Evolutionary conservation across 1,139 yeast genomes (phyloP).

Genomic region (Insectozyma bohioensis): DNA sequence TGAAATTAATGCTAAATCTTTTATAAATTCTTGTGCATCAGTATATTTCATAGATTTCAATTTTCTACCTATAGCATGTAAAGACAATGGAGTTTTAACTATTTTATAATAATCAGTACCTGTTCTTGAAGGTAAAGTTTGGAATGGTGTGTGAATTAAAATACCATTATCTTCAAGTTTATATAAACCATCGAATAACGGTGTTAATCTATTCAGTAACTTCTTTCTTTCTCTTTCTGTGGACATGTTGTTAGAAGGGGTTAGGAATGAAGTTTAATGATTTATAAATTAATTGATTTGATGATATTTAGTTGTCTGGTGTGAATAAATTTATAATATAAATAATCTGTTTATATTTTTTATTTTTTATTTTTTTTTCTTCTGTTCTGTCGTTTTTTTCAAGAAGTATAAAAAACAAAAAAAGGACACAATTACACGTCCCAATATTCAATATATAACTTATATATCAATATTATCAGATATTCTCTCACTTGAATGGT

Average conservation of each 20-base stretch:
- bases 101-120: conserved; percentile 48
- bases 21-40: conserved; percentile 65
- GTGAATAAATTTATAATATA: too few relatives aligned
- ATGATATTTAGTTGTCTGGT: background rate
- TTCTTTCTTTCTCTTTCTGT: conserved; percentile 42
- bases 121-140: conserved; percentile 52
- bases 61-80: conserved; percentile 41
- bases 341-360: conserved; percentile 1
- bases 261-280: too few relatives aligned
- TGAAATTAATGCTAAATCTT: conserved; percentile 77
- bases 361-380: conserved; percentile 1
- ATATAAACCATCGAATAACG: conserved; percentile 43
- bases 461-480: too few relatives aligned
- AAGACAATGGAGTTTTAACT: conserved; percentile 42
- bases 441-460: too few relatives aligned
- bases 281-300: too few relatives aligned
- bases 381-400: too few relatives aligned
- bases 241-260: too few relatives aligned
- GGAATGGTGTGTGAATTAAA: conserved; percentile 48
- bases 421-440: too few relatives aligned
- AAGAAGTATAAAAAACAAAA: too few relatives aligned
- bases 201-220: conserved; percentile 38
- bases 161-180: conserved; percentile 45
- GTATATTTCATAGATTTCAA: conserved; percentile 54
- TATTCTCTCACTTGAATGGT: too few relatives aligned